These are phyloP conservation scores for Cladobotryum protrusum DNA, from an alignment of 2,329 filamentous ascomycete genomes.

Conservation along the genomic window DNA sequence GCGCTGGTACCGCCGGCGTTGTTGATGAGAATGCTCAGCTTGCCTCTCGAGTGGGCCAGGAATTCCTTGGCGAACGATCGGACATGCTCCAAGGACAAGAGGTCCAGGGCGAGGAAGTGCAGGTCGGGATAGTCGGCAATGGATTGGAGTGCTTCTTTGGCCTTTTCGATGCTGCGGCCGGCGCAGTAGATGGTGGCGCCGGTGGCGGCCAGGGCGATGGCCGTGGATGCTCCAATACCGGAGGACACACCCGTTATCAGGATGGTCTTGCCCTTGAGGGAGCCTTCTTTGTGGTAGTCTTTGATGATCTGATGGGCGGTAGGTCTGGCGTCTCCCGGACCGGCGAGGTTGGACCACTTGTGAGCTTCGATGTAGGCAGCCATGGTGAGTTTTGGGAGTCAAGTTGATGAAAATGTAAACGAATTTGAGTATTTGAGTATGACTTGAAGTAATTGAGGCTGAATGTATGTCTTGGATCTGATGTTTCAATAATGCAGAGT, in stretches of 20 bases:
- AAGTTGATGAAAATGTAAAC: background rate
- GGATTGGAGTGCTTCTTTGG: slow-evolving; percentile 7
- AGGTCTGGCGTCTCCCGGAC: slow-evolving; percentile 32
- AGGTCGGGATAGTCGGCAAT: slow-evolving; percentile 12
- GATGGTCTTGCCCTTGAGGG: slow-evolving; percentile 30
- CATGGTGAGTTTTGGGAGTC: background rate
- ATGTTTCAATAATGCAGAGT: too few species aligned
- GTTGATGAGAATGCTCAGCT: slow-evolving; percentile 17
- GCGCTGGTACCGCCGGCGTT: slow-evolving; percentile 17
- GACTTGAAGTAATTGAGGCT: too few species aligned
- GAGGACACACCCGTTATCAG: slow-evolving; percentile 38
- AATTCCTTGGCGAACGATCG: slow-evolving; percentile 17
- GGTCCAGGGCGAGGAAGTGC: slow-evolving; percentile 17
- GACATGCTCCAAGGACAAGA: slow-evolving; percentile 20
- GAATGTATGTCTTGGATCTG: too few species aligned
- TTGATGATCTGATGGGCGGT: slow-evolving; percentile 32
- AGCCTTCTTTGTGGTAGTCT: slow-evolving; percentile 29
- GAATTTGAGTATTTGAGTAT: too few species aligned
- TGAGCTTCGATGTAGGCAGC: slow-evolving; percentile 23
- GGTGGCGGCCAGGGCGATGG: slow-evolving; percentile 35
- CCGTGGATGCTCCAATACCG: slow-evolving; percentile 38
- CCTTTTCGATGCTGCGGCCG: slow-evolving; percentile 16
- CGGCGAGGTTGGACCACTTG: slow-evolving; percentile 22
- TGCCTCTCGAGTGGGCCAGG: slow-evolving; percentile 7
- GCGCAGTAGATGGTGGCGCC: slow-evolving; percentile 17